Conservation (phyloP, 352 stramenopile species). For the Phytopythium ostracodes region DNA sequence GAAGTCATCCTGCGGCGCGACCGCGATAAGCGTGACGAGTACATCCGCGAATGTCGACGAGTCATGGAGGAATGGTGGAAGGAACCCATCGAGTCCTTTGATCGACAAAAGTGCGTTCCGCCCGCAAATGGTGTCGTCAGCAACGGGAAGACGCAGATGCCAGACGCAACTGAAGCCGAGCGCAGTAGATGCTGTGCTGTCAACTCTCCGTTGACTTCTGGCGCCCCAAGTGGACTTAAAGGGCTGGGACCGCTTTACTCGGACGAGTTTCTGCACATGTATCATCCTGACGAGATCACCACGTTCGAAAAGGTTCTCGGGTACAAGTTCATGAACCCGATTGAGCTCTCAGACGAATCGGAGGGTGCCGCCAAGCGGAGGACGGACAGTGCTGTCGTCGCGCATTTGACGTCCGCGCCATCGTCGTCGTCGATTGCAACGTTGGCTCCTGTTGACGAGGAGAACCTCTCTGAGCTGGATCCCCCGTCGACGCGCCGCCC, state of each 20-base stretch:
- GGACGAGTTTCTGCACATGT: conserved; percentile 82
- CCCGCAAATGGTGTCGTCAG: neutral
- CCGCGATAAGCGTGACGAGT: conserved; percentile 61
- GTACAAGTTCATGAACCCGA: conserved; percentile 86
- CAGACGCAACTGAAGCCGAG: neutral
- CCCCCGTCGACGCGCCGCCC: conserved; percentile 15
- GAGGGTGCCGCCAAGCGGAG: conserved; percentile 46
- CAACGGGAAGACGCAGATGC: neutral
- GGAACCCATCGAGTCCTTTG: conserved; percentile 71
- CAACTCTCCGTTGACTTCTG: neutral
- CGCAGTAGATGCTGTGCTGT: neutral
- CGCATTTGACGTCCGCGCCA: conserved; percentile 35
- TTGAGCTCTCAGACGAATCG: conserved; percentile 68
- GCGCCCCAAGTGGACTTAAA: neutral
- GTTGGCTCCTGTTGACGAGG: conserved; percentile 38
- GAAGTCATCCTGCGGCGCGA: conserved; percentile 21
- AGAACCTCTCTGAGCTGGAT: conserved; percentile 35
- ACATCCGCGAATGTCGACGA: conserved; percentile 71
- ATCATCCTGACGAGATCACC: conserved; percentile 79
- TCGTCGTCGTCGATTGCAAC: conserved; percentile 43
- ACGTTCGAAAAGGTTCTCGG: conserved; percentile 84
- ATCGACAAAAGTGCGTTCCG: conserved; percentile 31
- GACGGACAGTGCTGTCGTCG: conserved; percentile 38
- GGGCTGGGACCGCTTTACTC: conserved; percentile 22
- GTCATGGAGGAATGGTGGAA: conserved; percentile 87